These are phyloP conservation scores for Pugionium cornutum DNA, from an alignment of 345 rosid species.

Conservation along the genomic window DNA sequence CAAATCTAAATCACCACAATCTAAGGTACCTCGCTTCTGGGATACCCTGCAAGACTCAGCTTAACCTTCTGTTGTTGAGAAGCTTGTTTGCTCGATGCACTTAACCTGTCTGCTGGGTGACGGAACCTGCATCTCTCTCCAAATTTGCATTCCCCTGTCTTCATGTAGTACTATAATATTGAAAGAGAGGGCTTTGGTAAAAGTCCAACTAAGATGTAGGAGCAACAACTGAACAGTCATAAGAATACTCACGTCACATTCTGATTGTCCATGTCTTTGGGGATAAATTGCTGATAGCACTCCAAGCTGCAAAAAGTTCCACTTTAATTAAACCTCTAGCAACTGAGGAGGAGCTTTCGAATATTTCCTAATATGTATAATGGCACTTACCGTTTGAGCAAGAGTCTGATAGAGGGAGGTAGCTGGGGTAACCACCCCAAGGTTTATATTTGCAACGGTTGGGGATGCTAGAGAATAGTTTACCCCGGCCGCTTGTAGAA, in stretches of 20 bases:
- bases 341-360: slow-evolving; percentile 4
- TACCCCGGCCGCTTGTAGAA: slow-evolving; percentile 63
- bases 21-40: slow-evolving; percentile 80
- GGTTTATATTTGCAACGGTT: slow-evolving; percentile 46
- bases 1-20: neutral
- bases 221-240: slow-evolving; percentile 1
- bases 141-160: slow-evolving; percentile 87
- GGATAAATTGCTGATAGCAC: slow-evolving; percentile 59
- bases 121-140: slow-evolving; percentile 82
- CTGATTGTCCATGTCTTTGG: slow-evolving; percentile 83
- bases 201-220: slow-evolving; percentile 8
- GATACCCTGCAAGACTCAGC: slow-evolving; percentile 92
- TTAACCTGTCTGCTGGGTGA: slow-evolving; percentile 79
- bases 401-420: slow-evolving; percentile 66
- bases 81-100: slow-evolving; percentile 45
- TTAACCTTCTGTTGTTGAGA: slow-evolving; percentile 51
- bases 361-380: slow-evolving; percentile 22
- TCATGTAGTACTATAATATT: slow-evolving; percentile 73
- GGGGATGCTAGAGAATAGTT: slow-evolving; percentile 53
- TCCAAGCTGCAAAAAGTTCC: slow-evolving; percentile 55
- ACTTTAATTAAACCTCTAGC: neutral
- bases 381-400: slow-evolving; percentile 38
- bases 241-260: slow-evolving; percentile 75
- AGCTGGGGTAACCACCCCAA: slow-evolving; percentile 56
- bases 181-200: neutral